phyloP scores from a whole-genome alignment of 352 stramenopile genomes.

The Phytophthora boehmeriae region DNA sequence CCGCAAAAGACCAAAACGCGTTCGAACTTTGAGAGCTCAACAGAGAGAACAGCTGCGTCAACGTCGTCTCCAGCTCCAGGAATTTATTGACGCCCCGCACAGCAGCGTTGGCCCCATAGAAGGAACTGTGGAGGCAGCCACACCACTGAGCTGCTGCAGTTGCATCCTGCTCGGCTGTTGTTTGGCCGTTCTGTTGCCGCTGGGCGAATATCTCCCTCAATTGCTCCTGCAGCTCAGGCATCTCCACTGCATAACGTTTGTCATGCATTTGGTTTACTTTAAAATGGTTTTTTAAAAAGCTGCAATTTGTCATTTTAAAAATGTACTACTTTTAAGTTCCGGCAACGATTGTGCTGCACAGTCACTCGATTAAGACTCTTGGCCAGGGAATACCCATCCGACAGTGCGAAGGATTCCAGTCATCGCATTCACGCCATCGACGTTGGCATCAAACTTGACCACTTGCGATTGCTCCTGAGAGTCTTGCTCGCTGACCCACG shows the following conservation, averaged over 20 bases:
- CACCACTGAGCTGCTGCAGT: slow-evolving; percentile 23
- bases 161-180: background rate
- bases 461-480: slow-evolving; percentile 14
- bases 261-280: no score
- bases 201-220: slow-evolving; percentile 10
- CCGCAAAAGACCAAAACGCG: slow-evolving; percentile 44
- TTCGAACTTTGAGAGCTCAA: slow-evolving; percentile 8
- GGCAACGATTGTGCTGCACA: no score
- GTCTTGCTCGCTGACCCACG: slow-evolving; percentile 31
- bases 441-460: slow-evolving; percentile 30
- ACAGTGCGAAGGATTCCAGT: slow-evolving; percentile 56
- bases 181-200: background rate
- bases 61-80: slow-evolving; percentile 49
- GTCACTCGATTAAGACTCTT: background rate
- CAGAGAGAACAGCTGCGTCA: slow-evolving; percentile 35
- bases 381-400: slow-evolving; percentile 42
- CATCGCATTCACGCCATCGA: slow-evolving; percentile 27
- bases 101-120: slow-evolving; percentile 25
- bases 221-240: background rate
- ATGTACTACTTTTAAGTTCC: no score
- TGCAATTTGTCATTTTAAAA: no score
- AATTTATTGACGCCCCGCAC: slow-evolving; percentile 51
- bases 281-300: no score
- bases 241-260: no score
- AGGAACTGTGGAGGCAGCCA: slow-evolving; percentile 32